Conservation (phyloP, 106 monocot genomes). For the Allium sativum region DNA sequence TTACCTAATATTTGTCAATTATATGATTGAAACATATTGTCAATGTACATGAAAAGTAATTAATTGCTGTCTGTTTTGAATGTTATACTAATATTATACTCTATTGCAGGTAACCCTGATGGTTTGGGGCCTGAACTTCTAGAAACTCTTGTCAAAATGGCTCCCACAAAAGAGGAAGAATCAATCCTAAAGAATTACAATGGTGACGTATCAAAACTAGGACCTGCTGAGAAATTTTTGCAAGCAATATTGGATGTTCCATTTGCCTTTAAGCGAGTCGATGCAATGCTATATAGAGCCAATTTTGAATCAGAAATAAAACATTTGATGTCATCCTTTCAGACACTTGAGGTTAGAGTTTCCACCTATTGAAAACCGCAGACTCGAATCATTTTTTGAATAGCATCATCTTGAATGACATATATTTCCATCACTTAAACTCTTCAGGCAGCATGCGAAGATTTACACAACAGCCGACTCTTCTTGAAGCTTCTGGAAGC, state of each 20-base stretch:
- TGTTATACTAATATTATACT: too few relatives aligned
- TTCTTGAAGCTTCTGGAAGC: slow-evolving; percentile 75
- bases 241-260: slow-evolving; percentile 68
- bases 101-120: slow-evolving; percentile 53
- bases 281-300: slow-evolving; percentile 67
- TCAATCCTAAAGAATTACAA: slow-evolving; percentile 48
- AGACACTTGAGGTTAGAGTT: slow-evolving; percentile 55
- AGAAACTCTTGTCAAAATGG: slow-evolving; percentile 80
- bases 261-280: slow-evolving; percentile 78
- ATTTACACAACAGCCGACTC: slow-evolving; percentile 54
- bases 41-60: too few relatives aligned
- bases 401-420: neutral
- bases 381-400: too few relatives aligned
- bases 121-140: slow-evolving; percentile 62
- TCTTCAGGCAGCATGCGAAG: slow-evolving; percentile 67
- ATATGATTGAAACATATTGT: too few relatives aligned
- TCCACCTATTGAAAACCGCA: neutral
- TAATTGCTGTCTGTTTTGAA: too few relatives aligned
- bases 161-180: slow-evolving; percentile 89
- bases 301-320: slow-evolving; percentile 78
- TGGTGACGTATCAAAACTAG: slow-evolving; percentile 57
- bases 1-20: too few relatives aligned
- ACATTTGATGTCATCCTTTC: slow-evolving; percentile 45
- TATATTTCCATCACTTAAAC: neutral
- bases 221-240: slow-evolving; percentile 59